Base-by-base conservation (phyloP, 345 rosid genomes). In the Boechera retrofracta region DNA sequence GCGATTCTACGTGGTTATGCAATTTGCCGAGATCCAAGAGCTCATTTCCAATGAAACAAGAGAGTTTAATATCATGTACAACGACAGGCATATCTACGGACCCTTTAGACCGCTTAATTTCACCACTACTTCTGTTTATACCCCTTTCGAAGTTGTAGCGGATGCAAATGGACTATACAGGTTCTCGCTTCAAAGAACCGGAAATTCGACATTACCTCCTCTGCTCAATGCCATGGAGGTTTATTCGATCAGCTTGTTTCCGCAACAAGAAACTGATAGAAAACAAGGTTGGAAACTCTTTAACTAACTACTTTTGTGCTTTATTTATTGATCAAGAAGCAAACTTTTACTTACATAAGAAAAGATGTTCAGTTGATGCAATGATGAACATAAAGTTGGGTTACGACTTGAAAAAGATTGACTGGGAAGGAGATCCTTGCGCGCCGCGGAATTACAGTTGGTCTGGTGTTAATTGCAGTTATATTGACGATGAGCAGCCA, bases 391-490 rank as follows among this genome's bases (percentile, higher is more conserved):
- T 85, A 62, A 84, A 86, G 74, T 74, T 79, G 15, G 18, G 67
- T 0, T 87, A 87, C 36, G 63, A 79, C 12, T 57, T 83, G 63
- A 83, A 49, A 68, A 70, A 70, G 28, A 69, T 71, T 33, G 68
- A 78, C 52, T 87, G 86, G 90, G 82, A 85, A 78, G 90, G 90
- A 74, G 90, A 87, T 81, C 83, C 86, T 15, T 82, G 86, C 28
- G 51, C 48, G 31, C 85, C 85, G 3, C 60, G 7, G 45, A 71
- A 6, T 41, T 77, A 78, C 71, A 15, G 12, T 24, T 85, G 88
- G 88, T 66, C 81, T 0, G 88, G 88, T 66, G 55, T 87, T 29
- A 69, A 71, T 38, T 87, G 88, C 81, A 79, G 69, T 80, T 58
- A 64, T 39, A 35, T 9, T 39, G 81, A 45, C 7, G 33, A 73